phyloP scores from a whole-genome alignment of 1,284 basidiomycete genomes.

The Anthracocystis walkeri region DNA sequence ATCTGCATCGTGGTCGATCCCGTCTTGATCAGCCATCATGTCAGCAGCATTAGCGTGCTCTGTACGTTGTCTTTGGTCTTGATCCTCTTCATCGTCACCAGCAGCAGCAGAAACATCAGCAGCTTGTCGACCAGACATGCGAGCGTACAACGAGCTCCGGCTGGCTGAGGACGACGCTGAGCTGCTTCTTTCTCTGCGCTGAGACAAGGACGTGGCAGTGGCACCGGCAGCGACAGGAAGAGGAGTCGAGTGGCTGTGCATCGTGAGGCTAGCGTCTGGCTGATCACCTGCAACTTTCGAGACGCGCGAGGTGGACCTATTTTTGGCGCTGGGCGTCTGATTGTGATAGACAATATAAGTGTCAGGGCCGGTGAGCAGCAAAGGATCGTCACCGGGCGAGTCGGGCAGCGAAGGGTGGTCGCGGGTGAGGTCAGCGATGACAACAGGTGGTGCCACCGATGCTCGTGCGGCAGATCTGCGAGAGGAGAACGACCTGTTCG shows the following conservation, averaged over 20 bases:
- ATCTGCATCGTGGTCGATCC: conserved; percentile 1
- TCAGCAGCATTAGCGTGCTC: background rate
- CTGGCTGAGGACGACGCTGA: conserved; percentile 12
- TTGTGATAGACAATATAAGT: conserved; percentile 34
- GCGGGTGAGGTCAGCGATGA: conserved; percentile 30
- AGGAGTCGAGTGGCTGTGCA: conserved; percentile 28
- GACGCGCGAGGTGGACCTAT: conserved; percentile 5
- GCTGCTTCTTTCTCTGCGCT: conserved; percentile 17
- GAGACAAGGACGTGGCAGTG: background rate
- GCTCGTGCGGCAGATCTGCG: conserved; percentile 15
- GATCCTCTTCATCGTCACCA: conserved; percentile 2
- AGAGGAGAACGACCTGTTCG: background rate
- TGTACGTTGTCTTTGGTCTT: conserved; percentile 6
- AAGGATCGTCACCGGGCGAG: conserved; percentile 51
- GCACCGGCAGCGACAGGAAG: conserved; percentile 15
- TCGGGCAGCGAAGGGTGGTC: conserved; percentile 45
- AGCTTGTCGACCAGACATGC: conserved; percentile 32
- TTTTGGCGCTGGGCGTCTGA: conserved; percentile 28
- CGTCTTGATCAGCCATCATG: background rate
- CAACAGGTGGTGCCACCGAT: conserved; percentile 24
- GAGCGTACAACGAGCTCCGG: conserved; percentile 22
- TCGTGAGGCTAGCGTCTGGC: conserved; percentile 10
- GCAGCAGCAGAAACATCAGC: background rate
- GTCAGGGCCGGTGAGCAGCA: conserved; percentile 46
- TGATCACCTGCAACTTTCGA: conserved; percentile 2